phyloP scores from a whole-genome alignment of 768 basidiomycete genomes.

The Epithele typhae region DNA sequence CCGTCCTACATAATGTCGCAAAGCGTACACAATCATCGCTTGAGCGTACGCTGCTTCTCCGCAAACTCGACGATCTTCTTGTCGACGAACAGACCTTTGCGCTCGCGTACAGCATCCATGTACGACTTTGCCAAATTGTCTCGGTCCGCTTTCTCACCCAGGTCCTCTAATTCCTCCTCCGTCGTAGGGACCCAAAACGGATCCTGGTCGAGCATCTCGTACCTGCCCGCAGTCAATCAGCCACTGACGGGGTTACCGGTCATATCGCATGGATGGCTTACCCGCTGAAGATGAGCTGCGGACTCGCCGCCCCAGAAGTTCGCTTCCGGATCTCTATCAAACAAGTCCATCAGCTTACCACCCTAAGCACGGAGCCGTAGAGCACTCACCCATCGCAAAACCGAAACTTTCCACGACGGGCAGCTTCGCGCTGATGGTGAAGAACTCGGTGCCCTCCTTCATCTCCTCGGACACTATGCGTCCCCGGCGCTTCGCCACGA shows the following conservation, averaged over 20 bases:
- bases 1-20: no score
- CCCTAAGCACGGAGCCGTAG: background rate
- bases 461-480: constrained; percentile 95
- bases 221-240: constrained; percentile 39
- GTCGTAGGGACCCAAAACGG: constrained; percentile 99
- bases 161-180: constrained; percentile 92
- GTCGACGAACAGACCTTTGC: constrained; percentile 96
- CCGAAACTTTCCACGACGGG: constrained; percentile 98
- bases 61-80: constrained; percentile 92
- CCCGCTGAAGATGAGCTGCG: constrained; percentile 96
- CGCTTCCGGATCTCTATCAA: constrained; percentile 85
- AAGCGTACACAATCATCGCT: no score
- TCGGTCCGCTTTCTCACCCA: constrained; percentile 94
- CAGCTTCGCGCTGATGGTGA: constrained; percentile 84
- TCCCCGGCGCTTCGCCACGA: constrained; percentile 87
- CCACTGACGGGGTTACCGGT: background rate
- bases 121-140: constrained; percentile 91
- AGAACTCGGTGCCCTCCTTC: constrained; percentile 96
- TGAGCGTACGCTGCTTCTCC: constrained; percentile 92
- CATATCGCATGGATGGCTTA: constrained; percentile 32
- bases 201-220: constrained; percentile 90
- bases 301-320: constrained; percentile 95
- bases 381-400: constrained; percentile 78
- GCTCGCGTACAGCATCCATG: constrained; percentile 84
- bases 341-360: background rate